phyloP scores from a whole-genome alignment of 2,329 filamentous ascomycete species.

The Pseudogymnoascus sp. region DNA sequence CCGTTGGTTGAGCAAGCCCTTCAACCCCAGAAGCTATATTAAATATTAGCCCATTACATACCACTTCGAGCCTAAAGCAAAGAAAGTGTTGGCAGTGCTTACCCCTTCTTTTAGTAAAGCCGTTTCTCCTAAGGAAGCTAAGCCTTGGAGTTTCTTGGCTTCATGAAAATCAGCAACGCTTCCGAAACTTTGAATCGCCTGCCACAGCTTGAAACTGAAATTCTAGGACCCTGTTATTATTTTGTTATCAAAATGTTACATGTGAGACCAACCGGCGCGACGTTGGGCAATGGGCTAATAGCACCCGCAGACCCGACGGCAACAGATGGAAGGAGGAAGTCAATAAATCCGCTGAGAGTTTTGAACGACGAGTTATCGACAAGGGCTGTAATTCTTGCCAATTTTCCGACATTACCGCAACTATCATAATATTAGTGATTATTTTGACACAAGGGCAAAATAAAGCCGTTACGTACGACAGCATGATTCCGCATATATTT shows the following conservation, averaged over 20 bases:
- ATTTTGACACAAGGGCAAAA: neutral
- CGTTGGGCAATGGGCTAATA: conserved; percentile 15
- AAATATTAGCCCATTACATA: neutral
- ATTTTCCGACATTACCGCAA: conserved; percentile 21
- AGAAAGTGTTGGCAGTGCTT: neutral
- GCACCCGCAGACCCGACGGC: conserved; percentile 17
- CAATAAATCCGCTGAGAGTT: conserved; percentile 25
- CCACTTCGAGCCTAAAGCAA: neutral
- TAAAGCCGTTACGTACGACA: conserved; percentile 3
- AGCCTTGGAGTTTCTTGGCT: conserved; percentile 19
- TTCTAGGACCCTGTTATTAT: conserved; percentile 7
- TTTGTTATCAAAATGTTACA: neutral
- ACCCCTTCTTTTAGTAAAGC: conserved; percentile 20
- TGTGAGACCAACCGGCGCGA: conserved; percentile 13
- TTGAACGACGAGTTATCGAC: conserved; percentile 14
- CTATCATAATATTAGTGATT: conserved; percentile 9
- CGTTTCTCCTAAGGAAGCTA: conserved; percentile 20
- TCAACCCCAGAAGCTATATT: conserved; percentile 21
- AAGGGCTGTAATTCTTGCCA: conserved; percentile 19
- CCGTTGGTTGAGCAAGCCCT: conserved; percentile 17
- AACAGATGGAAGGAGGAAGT: conserved; percentile 25
- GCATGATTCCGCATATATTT: conserved; percentile 22
- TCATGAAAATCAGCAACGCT: conserved; percentile 9
- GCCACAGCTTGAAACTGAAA: conserved; percentile 18
- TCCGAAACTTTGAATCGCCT: conserved; percentile 10